Evolutionary conservation across 164 flowering plant species (phyloP), one percentile per base, ranked within the genome.

Genomic region (Akebia trifoliata): DNA sequence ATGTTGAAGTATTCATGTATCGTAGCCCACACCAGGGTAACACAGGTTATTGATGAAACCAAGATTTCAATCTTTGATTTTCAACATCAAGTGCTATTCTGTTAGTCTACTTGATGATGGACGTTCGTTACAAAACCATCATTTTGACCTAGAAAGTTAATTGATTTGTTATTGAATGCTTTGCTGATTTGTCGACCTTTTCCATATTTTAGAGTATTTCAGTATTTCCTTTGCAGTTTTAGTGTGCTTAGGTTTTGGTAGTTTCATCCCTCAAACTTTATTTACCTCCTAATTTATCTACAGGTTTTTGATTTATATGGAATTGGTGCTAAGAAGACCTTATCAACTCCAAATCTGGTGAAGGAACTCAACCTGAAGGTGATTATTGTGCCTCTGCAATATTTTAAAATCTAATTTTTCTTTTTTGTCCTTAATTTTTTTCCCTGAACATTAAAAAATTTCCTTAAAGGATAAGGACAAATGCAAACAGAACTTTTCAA

Each of bases 291-390:
- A 18, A 18, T 31, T 42, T 15, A 56, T 56, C 47, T 70, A 53
- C 73, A 93, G 98, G 86, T 87, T 37, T 79, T 86, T 78, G 99
- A 93, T 81, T 72, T 72, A 4, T 93, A 93, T 79, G 97, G 97
- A 54, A 83, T 90, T 74, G 86, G 97, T 57, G 61, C 57, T 37
- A 66, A 84, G 46, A 67, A 69, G 61, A 73, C 89, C 48, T 70
- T 48, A 46, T 53, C 80, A 59, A 71, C 90, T 3, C 84, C 94
- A 55, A 86, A 83, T 72, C 73, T 90, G 25, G 37, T 75, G 55
- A 78, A 81, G 74, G 95, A 82, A 55, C 76, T 87, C 35, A 71
- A 79, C 46, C 61, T 87, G 59, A 93, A 93, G 97, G 98, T 93
- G 56, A 64, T 37, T 64, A 18, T 55, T 54, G 17, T 26, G 37